Base-by-base conservation (phyloP, 208 protist genomes). In the Crithidia brevicula region DNA sequence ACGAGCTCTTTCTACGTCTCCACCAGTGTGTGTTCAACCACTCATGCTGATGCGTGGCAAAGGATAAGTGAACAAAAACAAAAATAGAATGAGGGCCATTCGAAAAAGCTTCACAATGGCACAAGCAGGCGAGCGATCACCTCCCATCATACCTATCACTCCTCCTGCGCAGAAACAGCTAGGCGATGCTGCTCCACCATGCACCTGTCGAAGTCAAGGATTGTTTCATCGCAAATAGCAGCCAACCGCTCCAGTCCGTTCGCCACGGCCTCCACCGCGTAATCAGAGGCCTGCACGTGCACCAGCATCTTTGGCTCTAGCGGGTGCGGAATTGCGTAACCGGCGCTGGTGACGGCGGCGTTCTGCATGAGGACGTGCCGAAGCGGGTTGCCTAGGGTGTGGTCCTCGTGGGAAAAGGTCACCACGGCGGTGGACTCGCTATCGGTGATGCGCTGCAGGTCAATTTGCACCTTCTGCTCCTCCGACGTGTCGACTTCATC, bases 301-400 rank as follows among this genome's bases (percentile, higher is more conserved):
- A 98, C 64, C 46, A 96, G 72, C 93, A 98, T 97, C 69, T 98
- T 97, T 25, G 85, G 71, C 72, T 98, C 93, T 20, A 97, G 67
- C n/a, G 95, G 95, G 71, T 98, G 95, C 2, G 95, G 95, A 68
- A 98, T 97, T 9, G 92, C 58, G 77, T 98, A 98, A 38, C 95
- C 95, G 22, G 91, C 93, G 53, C 82, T 96, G 2, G 83, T 86
- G 20, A 97, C 89, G 10, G 92, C 80, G 2, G 84, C 80, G 62
- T 97, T 95, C 67, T 97, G 89, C 92, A 97, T 97, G 10, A 98
- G 74, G 10, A 97, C 90, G 65, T 98, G 88, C 5, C 95, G 88
- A 16, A 98, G 72, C 28, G 93, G 78, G 68, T 98, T 98, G 58
- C 95, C 95, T 18, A 98, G 67, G 1, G 95, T 98, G 79, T 98